Conservation (phyloP, 2,329 filamentous ascomycete species). For the Paecilomyces sp. region DNA sequence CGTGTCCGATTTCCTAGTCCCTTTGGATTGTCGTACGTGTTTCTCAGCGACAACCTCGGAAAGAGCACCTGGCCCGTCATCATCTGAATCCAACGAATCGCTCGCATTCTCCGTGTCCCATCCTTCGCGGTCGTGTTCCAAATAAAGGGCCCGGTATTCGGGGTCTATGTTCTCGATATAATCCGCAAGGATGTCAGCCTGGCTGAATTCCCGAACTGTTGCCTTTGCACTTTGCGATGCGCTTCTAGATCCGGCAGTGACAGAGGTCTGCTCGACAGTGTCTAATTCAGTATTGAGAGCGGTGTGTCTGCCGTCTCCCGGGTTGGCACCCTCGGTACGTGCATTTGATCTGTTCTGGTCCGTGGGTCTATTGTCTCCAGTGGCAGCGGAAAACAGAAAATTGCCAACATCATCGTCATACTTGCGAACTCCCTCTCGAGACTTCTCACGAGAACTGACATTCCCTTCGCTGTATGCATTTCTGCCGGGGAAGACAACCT, state of each 20-base stretch:
- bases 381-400: not conserved
- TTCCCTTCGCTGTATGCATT: conserved; percentile 19
- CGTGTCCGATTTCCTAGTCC: not conserved
- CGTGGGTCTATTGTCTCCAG: not conserved
- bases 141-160: not conserved
- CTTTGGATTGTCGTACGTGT: not conserved
- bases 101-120: not conserved
- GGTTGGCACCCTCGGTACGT: too few species aligned
- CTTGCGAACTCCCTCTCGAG: not conserved
- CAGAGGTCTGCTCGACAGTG: not conserved
- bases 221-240: not conserved
- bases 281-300: not conserved
- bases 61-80: conserved; percentile 11
- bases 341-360: not conserved
- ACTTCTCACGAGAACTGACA: not conserved
- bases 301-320: not conserved
- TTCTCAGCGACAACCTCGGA: conserved; percentile 3
- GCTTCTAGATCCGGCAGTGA: not conserved
- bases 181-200: not conserved
- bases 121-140: not conserved
- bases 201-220: not conserved
- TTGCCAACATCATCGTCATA: not conserved
- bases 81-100: conserved; percentile 1
- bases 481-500: conserved; percentile 33
- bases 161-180: not conserved